Base-by-base conservation (phyloP, 148 eudicot genomes). In the Diospyros lotus region DNA sequence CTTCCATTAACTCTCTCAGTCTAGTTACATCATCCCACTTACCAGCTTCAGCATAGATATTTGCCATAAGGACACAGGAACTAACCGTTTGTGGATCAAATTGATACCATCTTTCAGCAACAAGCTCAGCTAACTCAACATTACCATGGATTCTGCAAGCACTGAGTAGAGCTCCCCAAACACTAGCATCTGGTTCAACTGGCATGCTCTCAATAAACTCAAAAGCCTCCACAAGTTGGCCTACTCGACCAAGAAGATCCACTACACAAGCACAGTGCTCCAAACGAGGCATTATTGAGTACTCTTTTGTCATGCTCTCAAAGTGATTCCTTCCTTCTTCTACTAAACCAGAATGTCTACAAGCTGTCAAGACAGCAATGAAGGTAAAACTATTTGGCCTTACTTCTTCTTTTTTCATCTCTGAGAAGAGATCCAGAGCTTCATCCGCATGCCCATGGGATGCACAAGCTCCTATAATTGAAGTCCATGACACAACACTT, bases 71-170 rank as follows among this genome's bases (percentile, higher is more conserved):
- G 58, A 76, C 41, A 45, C 68, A 72, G 9, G 64, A 53, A 73
- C 69, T 15, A 54, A 43, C 62, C 15, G 72, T 38, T 43, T 67
- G 76, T 18, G 84, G 72, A 9, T 85, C 86, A 60, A 81, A 72
- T 45, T 78, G 79, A 63, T 62, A 9, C 43, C 68, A 72, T 58
- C 66, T 72, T 28, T 75, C 76, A 61, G 87, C 83, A 9, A 84
- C 78, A 56, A 54, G 66, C 40, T 81, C 73, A 44, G 89, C 97
- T 59, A 92, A 66, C 77, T 84, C 80, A 4, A 77, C 76, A 71
- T 87, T 80, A 80, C 75, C 85, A 77, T 89, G 83, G 66, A 85
- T 84, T 74, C 80, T 84, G 68, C 90, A 88, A 42, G 89, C 97
- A 73, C 90, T 78, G 71, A 92, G 84, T 75, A 85, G 53, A 64